Percentiles rank a stretch among this genome's conserved stretches.
Conservation (phyloP, 2,329 filamentous ascomycete genomes). For the Ophiostoma novo-ulmi region DNA sequence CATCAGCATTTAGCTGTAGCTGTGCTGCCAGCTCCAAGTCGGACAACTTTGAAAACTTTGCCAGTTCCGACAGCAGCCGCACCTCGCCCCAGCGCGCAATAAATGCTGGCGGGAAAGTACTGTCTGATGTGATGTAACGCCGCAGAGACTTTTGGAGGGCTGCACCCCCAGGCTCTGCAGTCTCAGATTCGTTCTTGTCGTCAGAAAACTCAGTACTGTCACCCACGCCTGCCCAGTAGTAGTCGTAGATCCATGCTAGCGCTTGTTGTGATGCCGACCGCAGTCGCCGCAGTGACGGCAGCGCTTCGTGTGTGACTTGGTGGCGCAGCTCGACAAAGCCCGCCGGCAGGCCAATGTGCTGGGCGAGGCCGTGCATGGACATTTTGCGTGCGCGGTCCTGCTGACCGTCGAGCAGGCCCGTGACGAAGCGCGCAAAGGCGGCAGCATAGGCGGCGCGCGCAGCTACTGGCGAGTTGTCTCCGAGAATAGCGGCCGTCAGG, state of each 20-base stretch:
- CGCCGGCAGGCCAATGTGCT: slow-evolving; percentile 62
- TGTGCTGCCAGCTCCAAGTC: slow-evolving; percentile 2
- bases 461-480: slow-evolving; percentile 45
- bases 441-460: slow-evolving; percentile 56
- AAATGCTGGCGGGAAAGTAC: neutral
- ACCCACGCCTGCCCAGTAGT: slow-evolving; percentile 66
- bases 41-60: neutral
- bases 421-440: slow-evolving; percentile 68
- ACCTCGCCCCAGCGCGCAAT: slow-evolving; percentile 26
- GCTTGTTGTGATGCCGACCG: slow-evolving; percentile 64
- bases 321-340: slow-evolving; percentile 86
- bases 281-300: slow-evolving; percentile 70
- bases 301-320: slow-evolving; percentile 82
- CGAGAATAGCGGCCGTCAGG: slow-evolving; percentile 62
- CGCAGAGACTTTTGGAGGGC: neutral
- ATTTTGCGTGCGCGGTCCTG: slow-evolving; percentile 62
- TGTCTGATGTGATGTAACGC: neutral
- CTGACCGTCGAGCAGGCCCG: slow-evolving; percentile 69
- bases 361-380: slow-evolving; percentile 68
- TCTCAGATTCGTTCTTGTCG: slow-evolving; percentile 18
- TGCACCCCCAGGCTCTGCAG: neutral
- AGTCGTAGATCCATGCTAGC: slow-evolving; percentile 79
- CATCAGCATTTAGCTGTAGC: neutral
- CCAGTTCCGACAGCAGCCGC: slow-evolving; percentile 19
- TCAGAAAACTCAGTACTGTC: neutral